Percentiles rank a stretch among this genome's conserved stretches.
phyloP scores from a whole-genome alignment of 805 yeast species.

The Saccharomycopsis sp. region DNA sequence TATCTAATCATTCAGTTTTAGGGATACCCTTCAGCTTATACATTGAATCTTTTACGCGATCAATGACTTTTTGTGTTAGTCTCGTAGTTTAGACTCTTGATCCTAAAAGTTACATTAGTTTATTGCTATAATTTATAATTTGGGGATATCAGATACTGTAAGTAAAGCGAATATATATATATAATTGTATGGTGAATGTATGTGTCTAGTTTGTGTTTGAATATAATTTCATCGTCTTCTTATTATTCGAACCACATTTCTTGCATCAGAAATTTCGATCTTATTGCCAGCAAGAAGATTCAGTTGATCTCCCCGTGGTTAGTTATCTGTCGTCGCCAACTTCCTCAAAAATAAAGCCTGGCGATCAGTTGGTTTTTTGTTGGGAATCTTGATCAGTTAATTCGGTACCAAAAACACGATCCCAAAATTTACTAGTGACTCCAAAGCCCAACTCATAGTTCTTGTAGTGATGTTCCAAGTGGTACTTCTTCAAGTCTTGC shows the following conservation, averaged over 20 bases:
- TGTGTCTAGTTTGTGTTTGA: background rate
- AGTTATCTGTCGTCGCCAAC: background rate
- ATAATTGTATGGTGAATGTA: background rate
- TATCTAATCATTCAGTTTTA: background rate
- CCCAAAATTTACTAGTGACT: conserved; percentile 93
- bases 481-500: conserved; percentile 80
- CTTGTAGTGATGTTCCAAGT: conserved; percentile 95
- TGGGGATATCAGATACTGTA: background rate
- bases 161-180: background rate
- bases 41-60: no score
- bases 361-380: conserved; percentile 3
- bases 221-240: background rate
- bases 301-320: no score
- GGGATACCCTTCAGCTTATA: background rate
- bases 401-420: conserved; percentile 78
- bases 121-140: no score
- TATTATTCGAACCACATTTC: background rate
- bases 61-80: no score
- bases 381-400: conserved; percentile 33
- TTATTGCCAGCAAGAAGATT: background rate
- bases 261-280: background rate
- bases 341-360: background rate
- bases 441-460: conserved; percentile 97
- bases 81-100: no score
- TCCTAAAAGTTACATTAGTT: no score